These are phyloP conservation scores for Alternaria sp. DNA, from an alignment of 2,329 filamentous ascomycete genomes.

Conservation along the genomic window DNA sequence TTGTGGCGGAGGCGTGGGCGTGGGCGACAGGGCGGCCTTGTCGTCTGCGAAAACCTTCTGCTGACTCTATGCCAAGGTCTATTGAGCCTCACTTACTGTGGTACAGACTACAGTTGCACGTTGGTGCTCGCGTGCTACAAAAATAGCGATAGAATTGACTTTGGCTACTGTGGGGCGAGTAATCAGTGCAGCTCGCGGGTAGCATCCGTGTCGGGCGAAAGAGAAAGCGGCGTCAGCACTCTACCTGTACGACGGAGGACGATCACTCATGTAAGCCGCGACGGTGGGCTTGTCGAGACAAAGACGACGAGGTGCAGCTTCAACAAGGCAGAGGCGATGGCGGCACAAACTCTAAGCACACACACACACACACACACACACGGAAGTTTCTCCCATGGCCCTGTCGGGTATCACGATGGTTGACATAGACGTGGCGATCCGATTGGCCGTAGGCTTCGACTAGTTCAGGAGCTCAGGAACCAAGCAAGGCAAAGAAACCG, in stretches of 20 bases:
- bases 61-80: slow-evolving; percentile 6
- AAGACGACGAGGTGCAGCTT: background rate
- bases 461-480: background rate
- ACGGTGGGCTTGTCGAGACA: background rate
- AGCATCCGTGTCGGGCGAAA: background rate
- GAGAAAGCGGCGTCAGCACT: slow-evolving; percentile 15
- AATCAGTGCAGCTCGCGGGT: background rate
- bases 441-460: background rate
- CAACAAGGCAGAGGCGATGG: background rate
- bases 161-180: background rate
- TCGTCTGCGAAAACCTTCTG: background rate
- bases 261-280: slow-evolving; percentile 10
- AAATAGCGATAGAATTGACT: background rate
- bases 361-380: too few species aligned
- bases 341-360: background rate
- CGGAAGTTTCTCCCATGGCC: background rate
- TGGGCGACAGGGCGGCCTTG: slow-evolving; percentile 10
- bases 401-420: background rate
- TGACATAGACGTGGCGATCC: background rate
- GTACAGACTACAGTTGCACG: background rate
- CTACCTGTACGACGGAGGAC: slow-evolving; percentile 4
- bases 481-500: background rate
- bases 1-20: slow-evolving; percentile 18
- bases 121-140: background rate
- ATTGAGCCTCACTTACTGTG: slow-evolving; percentile 1